Evolutionary conservation across 352 stramenopile genomes (phyloP).

Genomic region (Phytopythium kandeliae): DNA sequence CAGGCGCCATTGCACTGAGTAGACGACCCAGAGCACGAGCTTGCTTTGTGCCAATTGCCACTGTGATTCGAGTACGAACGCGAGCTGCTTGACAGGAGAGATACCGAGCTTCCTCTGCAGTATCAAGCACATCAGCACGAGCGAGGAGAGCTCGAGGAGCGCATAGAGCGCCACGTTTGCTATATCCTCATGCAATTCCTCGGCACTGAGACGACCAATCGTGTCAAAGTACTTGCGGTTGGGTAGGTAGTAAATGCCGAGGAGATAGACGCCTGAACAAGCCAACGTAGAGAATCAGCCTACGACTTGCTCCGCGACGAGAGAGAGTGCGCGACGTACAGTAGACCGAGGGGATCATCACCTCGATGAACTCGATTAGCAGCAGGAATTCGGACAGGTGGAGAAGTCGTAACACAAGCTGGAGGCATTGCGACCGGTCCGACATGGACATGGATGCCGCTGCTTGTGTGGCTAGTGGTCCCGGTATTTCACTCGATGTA

Average conservation of each 20-base stretch:
- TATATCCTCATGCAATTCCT: too few relatives aligned
- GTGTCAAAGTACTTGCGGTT: too few relatives aligned
- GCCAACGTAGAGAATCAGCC: too few relatives aligned
- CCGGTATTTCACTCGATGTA: not conserved
- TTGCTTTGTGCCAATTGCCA: conserved; percentile 28
- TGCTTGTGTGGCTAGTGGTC: not conserved
- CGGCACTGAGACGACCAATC: too few relatives aligned
- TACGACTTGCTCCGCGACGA: too few relatives aligned
- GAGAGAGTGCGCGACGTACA: conserved; percentile 5
- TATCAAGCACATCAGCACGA: conserved; percentile 17
- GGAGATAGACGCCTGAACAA: too few relatives aligned
- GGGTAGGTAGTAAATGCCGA: too few relatives aligned
- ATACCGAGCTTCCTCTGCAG: conserved; percentile 20
- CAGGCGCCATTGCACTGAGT: conserved; percentile 13
- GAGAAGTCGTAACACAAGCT: conserved; percentile 13
- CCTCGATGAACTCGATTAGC: conserved; percentile 17
- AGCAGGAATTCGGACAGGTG: conserved; percentile 19
- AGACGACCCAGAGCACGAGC: conserved; percentile 19
- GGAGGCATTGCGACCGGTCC: conserved; percentile 7
- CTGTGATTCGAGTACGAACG: conserved; percentile 27
- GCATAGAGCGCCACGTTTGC: conserved; percentile 14
- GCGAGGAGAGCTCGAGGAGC: conserved; percentile 19
- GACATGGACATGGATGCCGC: conserved; percentile 1
- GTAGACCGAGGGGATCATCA: conserved; percentile 15
- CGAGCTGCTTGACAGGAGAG: conserved; percentile 18